These are phyloP conservation scores for Avena eriantha DNA, from an alignment of 176 grass and related monocot species.

Conservation along the genomic window DNA sequence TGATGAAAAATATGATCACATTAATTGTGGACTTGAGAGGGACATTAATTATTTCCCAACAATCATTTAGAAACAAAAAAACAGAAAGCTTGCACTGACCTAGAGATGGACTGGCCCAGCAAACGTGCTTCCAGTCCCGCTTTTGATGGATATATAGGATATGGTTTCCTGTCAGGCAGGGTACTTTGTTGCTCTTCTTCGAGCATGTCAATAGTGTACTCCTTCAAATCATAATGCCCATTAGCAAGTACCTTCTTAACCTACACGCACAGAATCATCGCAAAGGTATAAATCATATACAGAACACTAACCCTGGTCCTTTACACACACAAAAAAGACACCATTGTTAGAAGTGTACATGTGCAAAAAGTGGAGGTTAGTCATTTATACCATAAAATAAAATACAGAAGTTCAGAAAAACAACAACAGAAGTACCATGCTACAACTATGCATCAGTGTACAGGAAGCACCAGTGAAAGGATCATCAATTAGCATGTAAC, in stretches of 20 bases:
- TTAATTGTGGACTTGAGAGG: conserved; percentile 1
- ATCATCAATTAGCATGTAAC: conserved; percentile 35
- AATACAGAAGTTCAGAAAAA: conserved; percentile 29
- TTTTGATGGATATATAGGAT: conserved; percentile 95
- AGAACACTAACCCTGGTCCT: conserved; percentile 1
- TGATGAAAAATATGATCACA: conserved; percentile 19
- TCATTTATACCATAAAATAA: neutral
- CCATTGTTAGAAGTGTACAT: conserved; percentile 1
- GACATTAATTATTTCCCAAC: neutral
- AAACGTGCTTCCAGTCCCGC: conserved; percentile 62
- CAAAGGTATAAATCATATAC: conserved; percentile 33
- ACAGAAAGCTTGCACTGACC: conserved; percentile 48
- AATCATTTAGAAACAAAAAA: conserved; percentile 28
- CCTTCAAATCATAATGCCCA: conserved; percentile 79
- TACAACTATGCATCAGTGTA: conserved; percentile 31
- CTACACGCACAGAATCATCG: conserved; percentile 47
- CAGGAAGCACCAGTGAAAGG: conserved; percentile 25
- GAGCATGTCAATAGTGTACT: conserved; percentile 73
- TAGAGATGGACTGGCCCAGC: conserved; percentile 70
- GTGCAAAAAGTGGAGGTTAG: conserved; percentile 15
- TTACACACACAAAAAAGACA: conserved; percentile 15
- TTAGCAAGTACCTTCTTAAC: conserved; percentile 60
- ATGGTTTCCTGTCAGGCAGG: conserved; percentile 74
- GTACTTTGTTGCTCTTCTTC: conserved; percentile 59
- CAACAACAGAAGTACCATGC: conserved; percentile 31